Conservation (phyloP, 108 stramenopile species). For the Conticribra weissflogii region DNA sequence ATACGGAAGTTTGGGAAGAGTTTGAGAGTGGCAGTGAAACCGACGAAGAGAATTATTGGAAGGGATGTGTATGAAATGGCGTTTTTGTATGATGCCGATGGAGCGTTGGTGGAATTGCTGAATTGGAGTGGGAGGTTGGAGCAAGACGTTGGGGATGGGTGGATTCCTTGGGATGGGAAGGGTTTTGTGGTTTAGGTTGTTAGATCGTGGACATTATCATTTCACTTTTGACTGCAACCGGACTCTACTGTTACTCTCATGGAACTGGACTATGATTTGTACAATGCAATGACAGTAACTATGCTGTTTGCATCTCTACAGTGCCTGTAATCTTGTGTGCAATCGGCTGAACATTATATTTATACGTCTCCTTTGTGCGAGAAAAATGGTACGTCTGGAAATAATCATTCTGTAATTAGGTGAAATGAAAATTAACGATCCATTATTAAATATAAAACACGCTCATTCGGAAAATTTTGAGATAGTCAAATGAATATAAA, state of each 20-base stretch:
- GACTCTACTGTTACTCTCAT: background rate
- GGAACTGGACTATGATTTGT: background rate
- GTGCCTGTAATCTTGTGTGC: no score
- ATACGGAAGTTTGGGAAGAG: constrained; percentile 65
- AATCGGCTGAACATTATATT: no score
- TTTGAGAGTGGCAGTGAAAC: constrained; percentile 68
- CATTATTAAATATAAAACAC: no score
- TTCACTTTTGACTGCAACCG: background rate
- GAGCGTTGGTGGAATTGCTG: constrained; percentile 76
- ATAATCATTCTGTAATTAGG: no score
- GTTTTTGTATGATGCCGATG: constrained; percentile 90
- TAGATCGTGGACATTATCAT: background rate
- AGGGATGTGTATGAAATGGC: constrained; percentile 76
- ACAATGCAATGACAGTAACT: no score
- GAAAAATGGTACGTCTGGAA: no score
- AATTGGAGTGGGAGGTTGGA: constrained; percentile 57
- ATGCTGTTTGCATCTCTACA: no score
- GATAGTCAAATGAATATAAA: no score
- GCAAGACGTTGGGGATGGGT: constrained; percentile 51
- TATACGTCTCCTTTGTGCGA: no score
- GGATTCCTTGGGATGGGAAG: constrained; percentile 51
- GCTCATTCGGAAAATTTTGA: no score
- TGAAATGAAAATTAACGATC: no score
- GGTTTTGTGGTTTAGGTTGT: constrained; percentile 21
- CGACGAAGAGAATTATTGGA: constrained; percentile 75